A percentile compares a stretch with the other conserved stretches of the same genome.
Evolutionary conservation across 2,329 filamentous ascomycete species (phyloP).

Genomic region (Pseudogymnoascus sp.): DNA sequence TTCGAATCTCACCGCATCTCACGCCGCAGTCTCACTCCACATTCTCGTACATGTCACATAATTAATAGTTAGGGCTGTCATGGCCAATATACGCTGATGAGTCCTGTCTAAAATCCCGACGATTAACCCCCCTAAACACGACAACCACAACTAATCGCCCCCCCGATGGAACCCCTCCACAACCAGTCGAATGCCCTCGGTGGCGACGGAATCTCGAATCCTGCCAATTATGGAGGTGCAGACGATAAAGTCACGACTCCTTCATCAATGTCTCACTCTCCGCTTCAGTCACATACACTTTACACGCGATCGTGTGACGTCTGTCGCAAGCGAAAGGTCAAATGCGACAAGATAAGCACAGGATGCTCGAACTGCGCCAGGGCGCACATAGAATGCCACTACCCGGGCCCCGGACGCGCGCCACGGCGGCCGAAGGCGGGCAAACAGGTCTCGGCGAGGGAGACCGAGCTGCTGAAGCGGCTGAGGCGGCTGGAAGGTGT

Average conservation of each 20-base stretch:
- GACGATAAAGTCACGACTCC: neutral
- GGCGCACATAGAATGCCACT: conserved; percentile 63
- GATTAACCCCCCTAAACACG: neutral
- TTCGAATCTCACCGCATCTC: neutral
- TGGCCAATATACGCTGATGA: conserved; percentile 5
- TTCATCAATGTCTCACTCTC: neutral
- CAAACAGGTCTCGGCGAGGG: conserved; percentile 48
- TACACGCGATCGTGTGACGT: conserved; percentile 37
- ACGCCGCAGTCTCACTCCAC: neutral
- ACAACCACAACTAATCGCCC: neutral
- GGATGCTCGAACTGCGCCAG: conserved; percentile 68
- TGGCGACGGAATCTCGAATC: neutral
- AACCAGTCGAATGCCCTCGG: neutral
- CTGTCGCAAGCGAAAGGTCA: conserved; percentile 55
- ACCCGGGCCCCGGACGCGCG: conserved; percentile 65
- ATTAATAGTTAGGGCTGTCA: neutral
- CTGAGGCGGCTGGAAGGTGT: conserved; percentile 67
- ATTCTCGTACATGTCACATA: conserved; percentile 3
- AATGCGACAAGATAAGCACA: conserved; percentile 65
- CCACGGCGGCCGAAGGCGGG: conserved; percentile 60
- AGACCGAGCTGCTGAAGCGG: conserved; percentile 63
- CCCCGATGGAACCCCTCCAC: conserved; percentile 5
- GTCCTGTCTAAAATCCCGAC: neutral
- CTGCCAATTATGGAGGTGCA: neutral
- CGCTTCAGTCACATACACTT: conserved; percentile 18